Conservation (phyloP, 2,329 filamentous ascomycete genomes). For the Arthrobotrys iridis region DNA sequence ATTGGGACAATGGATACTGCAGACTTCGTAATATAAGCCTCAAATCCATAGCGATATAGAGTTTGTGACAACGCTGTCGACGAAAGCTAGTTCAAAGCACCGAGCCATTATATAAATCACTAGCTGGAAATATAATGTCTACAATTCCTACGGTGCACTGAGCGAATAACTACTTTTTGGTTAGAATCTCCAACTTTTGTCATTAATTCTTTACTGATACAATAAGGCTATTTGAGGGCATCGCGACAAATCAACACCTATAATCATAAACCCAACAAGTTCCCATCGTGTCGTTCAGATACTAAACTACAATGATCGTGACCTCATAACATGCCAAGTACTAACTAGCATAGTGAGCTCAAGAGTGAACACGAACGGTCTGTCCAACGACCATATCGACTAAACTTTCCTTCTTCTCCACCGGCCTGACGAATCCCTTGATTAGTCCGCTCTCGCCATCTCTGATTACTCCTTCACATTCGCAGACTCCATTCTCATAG, state of each 20-base stretch:
- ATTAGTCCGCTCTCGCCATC: constrained; percentile 62
- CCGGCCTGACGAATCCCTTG: constrained; percentile 31
- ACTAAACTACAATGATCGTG: constrained; percentile 12
- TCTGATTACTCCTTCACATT: constrained; percentile 64
- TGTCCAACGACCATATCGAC: constrained; percentile 31
- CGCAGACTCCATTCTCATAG: constrained; percentile 62
- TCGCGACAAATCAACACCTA: not conserved
- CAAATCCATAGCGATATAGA: no score
- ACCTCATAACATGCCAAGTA: not conserved
- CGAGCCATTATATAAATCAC: no score
- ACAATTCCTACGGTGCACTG: no score
- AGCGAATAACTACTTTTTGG: no score
- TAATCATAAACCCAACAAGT: constrained; percentile 6
- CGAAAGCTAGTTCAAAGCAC: no score
- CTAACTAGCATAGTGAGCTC: not conserved
- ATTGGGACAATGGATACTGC: no score
- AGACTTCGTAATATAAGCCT: no score
- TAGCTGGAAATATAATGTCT: no score
- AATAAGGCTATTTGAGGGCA: not conserved
- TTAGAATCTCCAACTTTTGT: not conserved
- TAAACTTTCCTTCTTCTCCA: constrained; percentile 12
- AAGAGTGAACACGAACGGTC: constrained; percentile 26
- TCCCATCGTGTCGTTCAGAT: no score
- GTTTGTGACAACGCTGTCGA: no score
- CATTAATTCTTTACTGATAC: not conserved